Evolutionary conservation across 2,329 filamentous ascomycete species (phyloP).

Genomic region (Pseudodiploospora longispora): DNA sequence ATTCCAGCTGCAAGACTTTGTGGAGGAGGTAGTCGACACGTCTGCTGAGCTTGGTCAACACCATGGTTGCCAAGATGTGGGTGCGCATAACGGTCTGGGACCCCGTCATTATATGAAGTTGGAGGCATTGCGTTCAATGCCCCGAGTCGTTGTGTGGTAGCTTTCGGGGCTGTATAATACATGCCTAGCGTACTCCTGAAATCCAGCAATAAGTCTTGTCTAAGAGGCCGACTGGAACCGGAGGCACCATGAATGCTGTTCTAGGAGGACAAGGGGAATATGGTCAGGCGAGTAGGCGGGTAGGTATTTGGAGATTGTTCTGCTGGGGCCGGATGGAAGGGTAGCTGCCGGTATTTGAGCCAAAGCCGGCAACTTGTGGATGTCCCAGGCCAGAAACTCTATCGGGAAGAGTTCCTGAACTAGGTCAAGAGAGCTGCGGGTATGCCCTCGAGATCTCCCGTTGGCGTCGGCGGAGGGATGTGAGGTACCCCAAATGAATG

Average conservation of each 20-base stretch:
- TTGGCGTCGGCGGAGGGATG: constrained; percentile 7
- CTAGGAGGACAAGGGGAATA: constrained; percentile 4
- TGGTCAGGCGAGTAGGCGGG: constrained; percentile 4
- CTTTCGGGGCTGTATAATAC: constrained; percentile 14
- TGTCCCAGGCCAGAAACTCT: constrained; percentile 6
- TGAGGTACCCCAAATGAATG: constrained; percentile 5
- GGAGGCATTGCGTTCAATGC: constrained; percentile 16
- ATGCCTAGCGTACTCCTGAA: constrained; percentile 11
- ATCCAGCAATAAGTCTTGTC: constrained; percentile 5
- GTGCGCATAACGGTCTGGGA: constrained; percentile 12
- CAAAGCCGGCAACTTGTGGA: constrained; percentile 7
- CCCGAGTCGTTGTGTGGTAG: constrained; percentile 10
- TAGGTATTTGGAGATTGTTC: too few relatives aligned
- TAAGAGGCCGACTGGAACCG: constrained; percentile 6
- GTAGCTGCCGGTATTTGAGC: background rate
- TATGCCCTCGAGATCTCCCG: constrained; percentile 7
- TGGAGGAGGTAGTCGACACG: constrained; percentile 18
- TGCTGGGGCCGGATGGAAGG: too few relatives aligned
- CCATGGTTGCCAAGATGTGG: constrained; percentile 15
- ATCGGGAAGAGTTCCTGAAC: constrained; percentile 9
- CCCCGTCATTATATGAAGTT: constrained; percentile 14
- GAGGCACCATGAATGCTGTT: constrained; percentile 9
- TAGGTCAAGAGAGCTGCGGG: constrained; percentile 11
- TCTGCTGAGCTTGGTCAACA: constrained; percentile 19
- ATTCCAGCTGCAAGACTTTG: constrained; percentile 14